Evolutionary conservation across 306 rosid genomes (phyloP).

Genomic region (Cotoneaster glaucophyllus): DNA sequence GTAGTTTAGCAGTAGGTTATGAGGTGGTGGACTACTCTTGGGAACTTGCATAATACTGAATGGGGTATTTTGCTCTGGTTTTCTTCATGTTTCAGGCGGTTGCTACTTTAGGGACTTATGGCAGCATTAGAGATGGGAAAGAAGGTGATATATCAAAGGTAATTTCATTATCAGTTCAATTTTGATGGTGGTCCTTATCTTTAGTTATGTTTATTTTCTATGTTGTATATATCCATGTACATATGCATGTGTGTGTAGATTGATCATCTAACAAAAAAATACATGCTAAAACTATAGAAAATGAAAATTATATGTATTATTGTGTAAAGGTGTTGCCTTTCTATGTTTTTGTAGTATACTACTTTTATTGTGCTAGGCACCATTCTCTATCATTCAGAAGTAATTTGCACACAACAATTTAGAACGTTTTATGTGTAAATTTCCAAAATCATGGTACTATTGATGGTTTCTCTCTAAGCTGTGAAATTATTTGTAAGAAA

Average conservation of each 20-base stretch:
- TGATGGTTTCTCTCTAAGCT: background rate
- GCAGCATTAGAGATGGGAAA: constrained; percentile 82
- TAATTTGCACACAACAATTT: no score
- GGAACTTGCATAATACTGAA: constrained; percentile 8
- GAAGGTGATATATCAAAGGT: constrained; percentile 94
- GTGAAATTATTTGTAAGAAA: background rate
- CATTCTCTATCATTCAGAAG: no score
- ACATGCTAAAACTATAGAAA: background rate
- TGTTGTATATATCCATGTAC: background rate
- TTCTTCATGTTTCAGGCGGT: constrained; percentile 51
- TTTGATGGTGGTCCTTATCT: background rate
- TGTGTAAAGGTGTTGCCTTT: background rate
- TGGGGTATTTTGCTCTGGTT: background rate
- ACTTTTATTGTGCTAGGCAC: background rate
- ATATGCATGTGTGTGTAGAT: background rate
- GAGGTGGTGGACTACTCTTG: background rate
- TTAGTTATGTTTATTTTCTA: background rate
- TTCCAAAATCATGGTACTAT: background rate
- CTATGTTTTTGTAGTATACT: background rate
- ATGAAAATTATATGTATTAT: background rate
- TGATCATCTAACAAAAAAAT: background rate
- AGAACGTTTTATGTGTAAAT: background rate
- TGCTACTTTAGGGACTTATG: constrained; percentile 92
- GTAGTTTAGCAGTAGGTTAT: constrained; percentile 1
- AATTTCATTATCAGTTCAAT: constrained; percentile 16